Percentiles rank a stretch among this genome's conserved stretches.
phyloP scores from a whole-genome alignment of 495 filamentous ascomycete species.

The Geoglossum glabrum region DNA sequence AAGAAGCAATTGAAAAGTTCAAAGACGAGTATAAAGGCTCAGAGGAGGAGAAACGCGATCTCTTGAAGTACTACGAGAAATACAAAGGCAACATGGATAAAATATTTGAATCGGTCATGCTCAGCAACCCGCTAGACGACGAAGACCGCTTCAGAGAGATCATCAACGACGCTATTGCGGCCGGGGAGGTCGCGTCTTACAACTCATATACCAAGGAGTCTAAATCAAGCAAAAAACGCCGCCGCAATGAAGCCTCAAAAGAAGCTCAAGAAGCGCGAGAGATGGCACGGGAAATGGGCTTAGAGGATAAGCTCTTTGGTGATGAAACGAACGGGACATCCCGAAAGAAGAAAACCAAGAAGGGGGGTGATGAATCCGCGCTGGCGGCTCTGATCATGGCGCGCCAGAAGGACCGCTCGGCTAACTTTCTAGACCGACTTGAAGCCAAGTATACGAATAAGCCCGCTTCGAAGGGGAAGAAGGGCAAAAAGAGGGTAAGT shows the following conservation, averaged over 20 bases:
- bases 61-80: constrained; percentile 54
- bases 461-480: neutral
- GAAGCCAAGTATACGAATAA: constrained; percentile 6
- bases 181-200: constrained; percentile 40
- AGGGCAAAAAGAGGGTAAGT: neutral
- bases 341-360: constrained; percentile 4
- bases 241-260: neutral
- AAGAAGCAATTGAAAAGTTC: constrained; percentile 50
- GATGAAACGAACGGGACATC: neutral
- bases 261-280: constrained; percentile 6
- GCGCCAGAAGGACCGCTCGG: constrained; percentile 1
- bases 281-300: constrained; percentile 2
- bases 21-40: constrained; percentile 62
- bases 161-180: constrained; percentile 62
- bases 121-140: constrained; percentile 65
- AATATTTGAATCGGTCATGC: constrained; percentile 68
- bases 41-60: constrained; percentile 57
- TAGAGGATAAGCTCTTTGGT: constrained; percentile 4
- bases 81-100: constrained; percentile 48
- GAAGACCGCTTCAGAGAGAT: constrained; percentile 65
- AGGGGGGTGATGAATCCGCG: neutral
- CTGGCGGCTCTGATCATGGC: constrained; percentile 4
- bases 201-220: constrained; percentile 51
- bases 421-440: constrained; percentile 4
- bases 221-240: constrained; percentile 13